Percentiles rank a stretch among this genome's conserved stretches.
Conservation (phyloP, 2,329 filamentous ascomycete genomes). For the Stagonosporopsis tanaceti region DNA sequence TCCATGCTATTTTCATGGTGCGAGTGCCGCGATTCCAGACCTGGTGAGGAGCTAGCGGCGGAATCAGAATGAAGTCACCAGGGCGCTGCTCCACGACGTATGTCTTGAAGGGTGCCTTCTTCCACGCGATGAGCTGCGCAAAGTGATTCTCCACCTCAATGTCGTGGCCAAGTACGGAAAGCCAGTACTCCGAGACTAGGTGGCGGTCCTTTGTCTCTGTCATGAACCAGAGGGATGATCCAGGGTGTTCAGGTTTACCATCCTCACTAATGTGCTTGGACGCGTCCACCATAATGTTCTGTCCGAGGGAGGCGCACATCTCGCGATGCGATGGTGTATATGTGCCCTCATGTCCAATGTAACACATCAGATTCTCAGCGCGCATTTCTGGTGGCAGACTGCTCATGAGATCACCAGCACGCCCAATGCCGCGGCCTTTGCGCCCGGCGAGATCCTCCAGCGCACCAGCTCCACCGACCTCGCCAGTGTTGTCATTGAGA, state of each 20-base stretch:
- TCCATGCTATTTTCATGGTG: slow-evolving; percentile 98
- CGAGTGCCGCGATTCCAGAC: slow-evolving; percentile 97
- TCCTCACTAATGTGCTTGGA: slow-evolving; percentile 70
- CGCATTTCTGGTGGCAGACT: slow-evolving; percentile 86
- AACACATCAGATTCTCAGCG: slow-evolving; percentile 97
- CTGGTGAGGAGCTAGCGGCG: slow-evolving; percentile 91
- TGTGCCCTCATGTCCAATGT: slow-evolving; percentile 95
- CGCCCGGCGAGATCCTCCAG: slow-evolving; percentile 58
- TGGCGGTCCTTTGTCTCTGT: slow-evolving; percentile 93
- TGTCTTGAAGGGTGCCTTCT: slow-evolving; percentile 89
- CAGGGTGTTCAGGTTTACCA: slow-evolving; percentile 75
- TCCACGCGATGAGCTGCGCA: slow-evolving; percentile 94
- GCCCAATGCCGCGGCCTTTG: slow-evolving; percentile 67
- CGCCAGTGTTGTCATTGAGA: slow-evolving; percentile 79
- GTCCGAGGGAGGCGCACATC: slow-evolving; percentile 95
- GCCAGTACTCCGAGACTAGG: slow-evolving; percentile 90
- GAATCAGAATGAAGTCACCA: slow-evolving; percentile 93
- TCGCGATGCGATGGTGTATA: slow-evolving; percentile 95
- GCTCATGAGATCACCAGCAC: slow-evolving; percentile 93
- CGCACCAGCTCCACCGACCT: slow-evolving; percentile 63
- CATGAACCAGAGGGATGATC: slow-evolving; percentile 98
- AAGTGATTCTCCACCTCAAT: slow-evolving; percentile 98
- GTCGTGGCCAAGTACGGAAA: slow-evolving; percentile 91
- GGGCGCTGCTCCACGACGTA: slow-evolving; percentile 90
- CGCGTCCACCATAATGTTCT: slow-evolving; percentile 98